phyloP scores from a whole-genome alignment of 768 basidiomycete genomes.

The Gyrodon lividus region DNA sequence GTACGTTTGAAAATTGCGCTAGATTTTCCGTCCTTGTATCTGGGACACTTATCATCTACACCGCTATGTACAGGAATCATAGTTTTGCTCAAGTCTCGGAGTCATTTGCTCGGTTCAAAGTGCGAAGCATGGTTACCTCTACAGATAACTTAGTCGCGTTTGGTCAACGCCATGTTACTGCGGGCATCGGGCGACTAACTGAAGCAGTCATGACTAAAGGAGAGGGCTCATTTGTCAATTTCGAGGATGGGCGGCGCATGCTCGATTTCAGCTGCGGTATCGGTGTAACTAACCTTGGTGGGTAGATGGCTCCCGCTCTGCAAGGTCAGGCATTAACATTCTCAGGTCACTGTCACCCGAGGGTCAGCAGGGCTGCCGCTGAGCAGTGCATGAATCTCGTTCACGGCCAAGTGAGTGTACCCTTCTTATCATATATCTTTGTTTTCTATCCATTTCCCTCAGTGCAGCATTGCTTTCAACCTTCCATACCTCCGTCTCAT shows the following conservation, averaged over 20 bases:
- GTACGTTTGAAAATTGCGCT: conserved; percentile 13
- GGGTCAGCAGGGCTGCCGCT: conserved; percentile 84
- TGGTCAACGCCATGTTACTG: conserved; percentile 45
- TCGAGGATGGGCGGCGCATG: conserved; percentile 68
- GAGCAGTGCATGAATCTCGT: conserved; percentile 81
- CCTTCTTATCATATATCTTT: neutral
- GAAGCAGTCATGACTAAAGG: conserved; percentile 64
- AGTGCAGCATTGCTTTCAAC: conserved; percentile 90
- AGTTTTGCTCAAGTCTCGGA: neutral
- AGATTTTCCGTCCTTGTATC: neutral
- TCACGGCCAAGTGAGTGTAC: conserved; percentile 62
- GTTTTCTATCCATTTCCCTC: conserved; percentile 4
- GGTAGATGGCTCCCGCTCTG: conserved; percentile 12
- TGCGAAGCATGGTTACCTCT: conserved; percentile 22
- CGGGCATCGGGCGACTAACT: conserved; percentile 41
- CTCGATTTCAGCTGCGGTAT: conserved; percentile 90
- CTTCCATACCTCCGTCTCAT: conserved; percentile 86
- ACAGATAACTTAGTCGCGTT: conserved; percentile 30
- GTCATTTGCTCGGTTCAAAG: neutral
- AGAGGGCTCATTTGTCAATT: conserved; percentile 69
- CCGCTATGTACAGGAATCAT: conserved; percentile 4
- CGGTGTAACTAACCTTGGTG: conserved; percentile 83
- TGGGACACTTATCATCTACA: neutral
- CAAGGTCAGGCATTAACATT: neutral
- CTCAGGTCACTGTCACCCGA: conserved; percentile 83